Base-by-base conservation (phyloP, 2,329 filamentous ascomycete genomes). In the Neobulgaria alba region DNA sequence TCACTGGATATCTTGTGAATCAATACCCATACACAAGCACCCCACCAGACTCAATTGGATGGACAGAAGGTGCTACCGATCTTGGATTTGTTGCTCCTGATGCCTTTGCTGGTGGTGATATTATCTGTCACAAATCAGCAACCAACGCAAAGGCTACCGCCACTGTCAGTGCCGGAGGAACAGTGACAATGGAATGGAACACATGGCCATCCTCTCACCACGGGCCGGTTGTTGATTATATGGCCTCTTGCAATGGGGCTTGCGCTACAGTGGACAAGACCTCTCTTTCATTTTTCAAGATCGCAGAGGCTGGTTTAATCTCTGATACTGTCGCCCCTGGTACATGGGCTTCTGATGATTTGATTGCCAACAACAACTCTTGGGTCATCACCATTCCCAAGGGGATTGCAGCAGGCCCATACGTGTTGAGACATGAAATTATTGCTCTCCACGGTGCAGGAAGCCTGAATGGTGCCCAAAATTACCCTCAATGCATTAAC, bases 391-490 rank as follows among this genome's bases (percentile, higher is more conserved):
- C 59, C 4, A 61, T 73, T 33, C 70, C 70, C 10, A 38, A 46
- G 0, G 56, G 61, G 15, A 57, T 72, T 33, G 57, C 52, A 3
- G 47, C 65, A 0, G 72, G 72, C 1, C 62, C 67, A 45, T 75
- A 75, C 48, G 67, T 77, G 21, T 53, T 77, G 23, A 63, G 73
- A 2, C 71, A 75, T 49, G 73, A 76, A 21, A 75, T 61, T 17
- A 59, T 59, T 23, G 56, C 57, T 26, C 52, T 59, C 1, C 57
- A 59, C 45, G 26, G 33, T n/a, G 52, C 55, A 10, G 48, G 37
- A 4, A 33, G 26, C 5, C 19, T 63, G 65, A 33, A 66, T 69
- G 43, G 72, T 64, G 23, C 60, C 63, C 47, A 71, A 70, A 60
- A 63, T 61, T 54, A 74, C 71, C 55, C 69, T 63, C 19, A 71